These are phyloP conservation scores for Lasiodiplodia citricola DNA, from an alignment of 2,329 filamentous ascomycete genomes.

Conservation along the genomic window DNA sequence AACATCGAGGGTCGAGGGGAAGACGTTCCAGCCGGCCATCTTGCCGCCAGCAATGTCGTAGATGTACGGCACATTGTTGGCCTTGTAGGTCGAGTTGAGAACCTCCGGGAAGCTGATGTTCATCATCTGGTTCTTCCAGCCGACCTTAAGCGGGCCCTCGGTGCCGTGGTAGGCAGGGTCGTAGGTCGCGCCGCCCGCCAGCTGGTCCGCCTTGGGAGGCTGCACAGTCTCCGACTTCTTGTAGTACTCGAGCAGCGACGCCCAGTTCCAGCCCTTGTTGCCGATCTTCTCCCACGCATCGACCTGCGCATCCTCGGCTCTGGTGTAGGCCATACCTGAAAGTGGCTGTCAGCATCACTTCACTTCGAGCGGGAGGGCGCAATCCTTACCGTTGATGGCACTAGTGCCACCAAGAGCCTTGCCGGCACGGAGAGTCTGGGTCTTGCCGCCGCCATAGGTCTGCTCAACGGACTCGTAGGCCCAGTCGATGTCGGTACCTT, in stretches of 20 bases:
- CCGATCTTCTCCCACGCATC: conserved; percentile 42
- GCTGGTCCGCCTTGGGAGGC: conserved; percentile 31
- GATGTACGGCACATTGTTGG: conserved; percentile 46
- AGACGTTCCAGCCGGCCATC: conserved; percentile 52
- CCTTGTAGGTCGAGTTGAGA: conserved; percentile 45
- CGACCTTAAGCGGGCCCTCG: conserved; percentile 36
- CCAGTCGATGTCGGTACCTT: conserved; percentile 46
- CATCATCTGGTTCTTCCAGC: conserved; percentile 37
- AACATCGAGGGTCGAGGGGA: conserved; percentile 50
- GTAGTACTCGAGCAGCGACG: conserved; percentile 38
- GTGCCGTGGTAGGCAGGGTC: conserved; percentile 33
- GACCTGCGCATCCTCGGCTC: conserved; percentile 41
- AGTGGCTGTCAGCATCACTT: background rate
- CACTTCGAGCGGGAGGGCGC: background rate
- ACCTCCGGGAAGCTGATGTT: conserved; percentile 35
- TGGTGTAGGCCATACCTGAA: conserved; percentile 42
- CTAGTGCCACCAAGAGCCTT: conserved; percentile 52
- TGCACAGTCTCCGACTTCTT: conserved; percentile 36
- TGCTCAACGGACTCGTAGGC: conserved; percentile 47
- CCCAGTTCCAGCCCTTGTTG: conserved; percentile 43
- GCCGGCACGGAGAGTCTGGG: conserved; percentile 37
- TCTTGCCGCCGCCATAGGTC: conserved; percentile 37
- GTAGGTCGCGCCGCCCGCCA: conserved; percentile 35
- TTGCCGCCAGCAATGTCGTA: conserved; percentile 50
- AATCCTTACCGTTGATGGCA: conserved; percentile 46